Conservation (phyloP, 148 eudicot species). For the Fagopyrum homotropicum region DNA sequence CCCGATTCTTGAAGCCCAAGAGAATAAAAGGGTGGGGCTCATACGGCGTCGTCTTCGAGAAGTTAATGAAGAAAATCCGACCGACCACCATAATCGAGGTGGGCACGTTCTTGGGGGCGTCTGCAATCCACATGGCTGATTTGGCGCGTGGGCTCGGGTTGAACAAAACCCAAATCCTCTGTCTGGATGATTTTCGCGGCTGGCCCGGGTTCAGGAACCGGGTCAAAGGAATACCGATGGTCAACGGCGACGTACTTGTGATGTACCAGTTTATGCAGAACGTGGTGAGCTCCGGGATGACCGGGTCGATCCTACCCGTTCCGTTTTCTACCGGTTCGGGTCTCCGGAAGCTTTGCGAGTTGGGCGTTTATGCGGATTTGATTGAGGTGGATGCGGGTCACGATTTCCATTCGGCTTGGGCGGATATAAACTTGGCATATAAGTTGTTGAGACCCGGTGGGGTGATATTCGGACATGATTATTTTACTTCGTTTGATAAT, state of each 20-base stretch:
- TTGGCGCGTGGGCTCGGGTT: slow-evolving; percentile 41
- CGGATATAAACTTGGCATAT: slow-evolving; percentile 58
- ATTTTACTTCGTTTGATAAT: slow-evolving; percentile 39
- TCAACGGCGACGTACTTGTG: slow-evolving; percentile 51
- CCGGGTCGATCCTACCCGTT: slow-evolving; percentile 32
- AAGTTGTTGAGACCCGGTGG: slow-evolving; percentile 65
- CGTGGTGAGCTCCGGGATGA: slow-evolving; percentile 29
- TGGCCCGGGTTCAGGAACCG: slow-evolving; percentile 48
- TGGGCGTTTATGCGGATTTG: slow-evolving; percentile 57
- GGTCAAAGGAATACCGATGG: slow-evolving; percentile 25
- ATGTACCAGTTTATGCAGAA: slow-evolving; percentile 65
- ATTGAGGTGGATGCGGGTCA: slow-evolving; percentile 72
- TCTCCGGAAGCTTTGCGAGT: slow-evolving; percentile 44
- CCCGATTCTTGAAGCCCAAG: slow-evolving; percentile 21
- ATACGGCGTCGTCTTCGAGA: slow-evolving; percentile 51
- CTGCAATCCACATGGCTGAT: slow-evolving; percentile 62
- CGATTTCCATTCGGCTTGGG: slow-evolving; percentile 76
- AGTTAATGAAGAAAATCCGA: slow-evolving; percentile 33
- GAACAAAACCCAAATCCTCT: slow-evolving; percentile 46
- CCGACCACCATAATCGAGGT: slow-evolving; percentile 57
- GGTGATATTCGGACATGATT: slow-evolving; percentile 67
- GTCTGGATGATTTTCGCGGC: slow-evolving; percentile 74
- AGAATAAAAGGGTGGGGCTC: slow-evolving; percentile 73
- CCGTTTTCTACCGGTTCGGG: slow-evolving; percentile 54
- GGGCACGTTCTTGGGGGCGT: slow-evolving; percentile 75